Evolutionary conservation across 805 yeast genomes (phyloP), one percentile per base, ranked within the genome.

Genomic region (Kuraishia capsulata): DNA sequence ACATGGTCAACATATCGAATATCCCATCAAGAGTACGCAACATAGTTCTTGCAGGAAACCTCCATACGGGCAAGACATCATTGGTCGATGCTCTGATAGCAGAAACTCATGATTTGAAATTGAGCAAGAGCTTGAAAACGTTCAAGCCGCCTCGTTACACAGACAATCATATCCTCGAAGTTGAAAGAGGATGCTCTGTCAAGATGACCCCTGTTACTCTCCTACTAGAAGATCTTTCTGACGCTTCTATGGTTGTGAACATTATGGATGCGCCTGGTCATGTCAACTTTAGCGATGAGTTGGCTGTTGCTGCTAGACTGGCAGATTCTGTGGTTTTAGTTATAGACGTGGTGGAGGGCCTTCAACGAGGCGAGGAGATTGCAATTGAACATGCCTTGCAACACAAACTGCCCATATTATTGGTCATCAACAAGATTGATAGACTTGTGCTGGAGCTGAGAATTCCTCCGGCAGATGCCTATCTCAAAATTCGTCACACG

Each of bases 211-310:
- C 86, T 0, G 67, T 82, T 45, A 63, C 90, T 0, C 47, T 85
- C 8, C 53, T 89, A 5, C 54, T 81, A 13, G 73, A 71, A 0
- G 75, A 76, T 50, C 44, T 73, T 21, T 59, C 59, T 13, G 58
- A 54, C 11, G 72, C 66, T 1, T 79, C 95, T 0, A 57, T 62
- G 14, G 73, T 75, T 0, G 49, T 79, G 17, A 85, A 82, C 50
- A 44, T 89, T 1, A 46, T 87, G 1, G 99, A 94, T 50, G 66
- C 95, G 0, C 99, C 99, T 0, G 99, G 99, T 0, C 97, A 92
- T 57, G 71, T 74, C 0, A 80, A 87, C 51, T 92, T 92, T 51
- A 60, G 67, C 21, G 96, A 87, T 52, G 97, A 92, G 47, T 59
- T 76, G 3, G 67, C 75, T 0, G 68, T 73, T 0, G 71, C 83